These are phyloP conservation scores for Claviceps arundinis DNA, from an alignment of 2,329 filamentous ascomycete genomes.

Conservation along the genomic window DNA sequence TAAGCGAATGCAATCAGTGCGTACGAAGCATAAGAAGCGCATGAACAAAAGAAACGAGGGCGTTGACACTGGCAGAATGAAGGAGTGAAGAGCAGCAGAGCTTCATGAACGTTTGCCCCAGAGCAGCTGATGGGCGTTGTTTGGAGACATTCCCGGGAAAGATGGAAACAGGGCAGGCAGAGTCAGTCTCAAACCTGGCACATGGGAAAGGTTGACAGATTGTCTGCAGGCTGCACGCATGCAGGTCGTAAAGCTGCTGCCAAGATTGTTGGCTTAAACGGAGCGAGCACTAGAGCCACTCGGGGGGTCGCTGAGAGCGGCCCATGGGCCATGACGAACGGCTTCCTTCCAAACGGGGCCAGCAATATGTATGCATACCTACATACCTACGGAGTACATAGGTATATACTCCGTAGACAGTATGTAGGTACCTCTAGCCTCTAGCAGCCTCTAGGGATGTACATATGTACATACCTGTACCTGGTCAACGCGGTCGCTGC, in stretches of 20 bases:
- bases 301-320: not conserved
- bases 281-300: not conserved
- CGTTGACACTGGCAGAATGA: not conserved
- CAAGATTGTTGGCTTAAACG: not conserved
- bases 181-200: not conserved
- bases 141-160: not conserved
- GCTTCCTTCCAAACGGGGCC: too few relatives aligned
- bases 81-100: not conserved
- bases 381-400: too few relatives aligned
- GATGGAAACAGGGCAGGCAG: not conserved
- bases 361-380: fast-evolving
- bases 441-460: too few relatives aligned
- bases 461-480: too few relatives aligned
- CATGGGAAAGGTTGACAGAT: not conserved
- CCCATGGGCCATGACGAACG: too few relatives aligned
- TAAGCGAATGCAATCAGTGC: constrained; percentile 1
- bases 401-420: too few relatives aligned
- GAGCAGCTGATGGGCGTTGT: not conserved
- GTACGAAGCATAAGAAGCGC: not conserved
- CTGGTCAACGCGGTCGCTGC: too few relatives aligned
- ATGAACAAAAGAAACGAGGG: not conserved
- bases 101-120: not conserved
- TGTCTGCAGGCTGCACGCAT: not conserved
- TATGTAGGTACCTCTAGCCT: too few relatives aligned
- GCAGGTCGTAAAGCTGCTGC: constrained; percentile 2